phyloP scores from a whole-genome alignment of 352 stramenopile genomes.

The Globisporangium splendens region DNA sequence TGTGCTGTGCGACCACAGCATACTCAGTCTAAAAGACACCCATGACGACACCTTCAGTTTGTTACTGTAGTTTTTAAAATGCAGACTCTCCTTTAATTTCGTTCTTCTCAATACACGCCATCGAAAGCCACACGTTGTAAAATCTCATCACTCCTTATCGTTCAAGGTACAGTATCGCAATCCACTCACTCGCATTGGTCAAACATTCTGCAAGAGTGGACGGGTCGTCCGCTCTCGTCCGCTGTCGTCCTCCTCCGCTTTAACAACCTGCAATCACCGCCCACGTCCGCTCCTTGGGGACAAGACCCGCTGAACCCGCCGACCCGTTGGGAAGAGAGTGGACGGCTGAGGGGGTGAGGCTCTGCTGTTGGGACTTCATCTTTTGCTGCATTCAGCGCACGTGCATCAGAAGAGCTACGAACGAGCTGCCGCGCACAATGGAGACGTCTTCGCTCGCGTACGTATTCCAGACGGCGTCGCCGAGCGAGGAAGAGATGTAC shows the following conservation, averaged over 20 bases:
- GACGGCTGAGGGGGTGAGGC: background rate
- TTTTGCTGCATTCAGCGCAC: background rate
- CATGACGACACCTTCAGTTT: background rate
- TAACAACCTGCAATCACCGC: no score
- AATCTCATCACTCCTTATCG: no score
- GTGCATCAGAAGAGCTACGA: background rate
- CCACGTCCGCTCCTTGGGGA: no score
- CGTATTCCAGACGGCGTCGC: constrained; percentile 36
- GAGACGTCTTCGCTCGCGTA: constrained; percentile 32
- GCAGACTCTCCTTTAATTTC: background rate
- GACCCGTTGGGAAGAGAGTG: background rate
- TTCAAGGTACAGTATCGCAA: no score
- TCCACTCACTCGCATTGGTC: background rate
- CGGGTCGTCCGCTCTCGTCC: no score
- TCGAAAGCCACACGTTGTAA: constrained; percentile 5
- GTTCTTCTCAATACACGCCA: constrained; percentile 4
- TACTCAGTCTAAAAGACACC: no score
- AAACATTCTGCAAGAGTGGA: background rate
- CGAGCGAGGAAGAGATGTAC: constrained; percentile 57
- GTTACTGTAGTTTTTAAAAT: background rate
- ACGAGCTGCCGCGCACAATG: constrained; percentile 4
- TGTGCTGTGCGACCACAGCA: no score
- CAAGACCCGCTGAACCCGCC: background rate
- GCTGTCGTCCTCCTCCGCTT: background rate
- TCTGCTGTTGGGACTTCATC: background rate